Percentiles rank a stretch among this genome's conserved stretches.
phyloP scores from a whole-genome alignment of 257 asterid species.

The Petunia secreta region DNA sequence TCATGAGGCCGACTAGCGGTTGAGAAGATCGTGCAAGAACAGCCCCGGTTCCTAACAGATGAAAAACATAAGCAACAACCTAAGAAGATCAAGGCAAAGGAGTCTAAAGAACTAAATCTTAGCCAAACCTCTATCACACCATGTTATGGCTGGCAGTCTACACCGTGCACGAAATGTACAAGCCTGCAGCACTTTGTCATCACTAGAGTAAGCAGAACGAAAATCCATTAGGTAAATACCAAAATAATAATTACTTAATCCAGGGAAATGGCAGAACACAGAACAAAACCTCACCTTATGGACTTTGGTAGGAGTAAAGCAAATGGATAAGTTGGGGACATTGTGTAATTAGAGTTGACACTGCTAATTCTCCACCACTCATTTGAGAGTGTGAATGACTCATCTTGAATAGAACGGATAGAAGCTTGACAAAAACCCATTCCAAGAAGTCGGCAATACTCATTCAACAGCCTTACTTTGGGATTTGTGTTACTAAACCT shows the following conservation, averaged over 20 bases:
- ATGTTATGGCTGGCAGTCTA: constrained; percentile 90
- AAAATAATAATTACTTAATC: constrained; percentile 32
- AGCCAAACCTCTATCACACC: constrained; percentile 86
- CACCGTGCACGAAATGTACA: constrained; percentile 83
- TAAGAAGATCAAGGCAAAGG: constrained; percentile 27
- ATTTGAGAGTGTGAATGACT: constrained; percentile 71
- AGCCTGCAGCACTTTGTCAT: constrained; percentile 83
- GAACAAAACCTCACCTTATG: constrained; percentile 57
- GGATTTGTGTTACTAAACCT: constrained; percentile 61
- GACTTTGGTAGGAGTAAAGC: constrained; percentile 90
- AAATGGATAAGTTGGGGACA: constrained; percentile 92
- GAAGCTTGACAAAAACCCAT: constrained; percentile 61
- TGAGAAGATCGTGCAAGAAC: constrained; percentile 98
- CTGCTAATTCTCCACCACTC: constrained; percentile 92
- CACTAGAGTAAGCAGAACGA: constrained; percentile 55
- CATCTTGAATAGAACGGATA: constrained; percentile 65
- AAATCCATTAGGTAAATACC: constrained; percentile 36
- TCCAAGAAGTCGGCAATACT: constrained; percentile 92
- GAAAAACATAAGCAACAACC: constrained; percentile 32
- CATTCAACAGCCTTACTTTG: constrained; percentile 76
- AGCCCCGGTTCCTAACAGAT: constrained; percentile 81
- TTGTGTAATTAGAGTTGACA: constrained; percentile 65
- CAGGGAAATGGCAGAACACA: constrained; percentile 22
- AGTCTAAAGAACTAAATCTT: constrained; percentile 30
- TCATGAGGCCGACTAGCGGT: constrained; percentile 95